Percentiles rank a stretch among this genome's conserved stretches.
phyloP scores from a whole-genome alignment of 345 rosid genomes.

The Syzygium grande region DNA sequence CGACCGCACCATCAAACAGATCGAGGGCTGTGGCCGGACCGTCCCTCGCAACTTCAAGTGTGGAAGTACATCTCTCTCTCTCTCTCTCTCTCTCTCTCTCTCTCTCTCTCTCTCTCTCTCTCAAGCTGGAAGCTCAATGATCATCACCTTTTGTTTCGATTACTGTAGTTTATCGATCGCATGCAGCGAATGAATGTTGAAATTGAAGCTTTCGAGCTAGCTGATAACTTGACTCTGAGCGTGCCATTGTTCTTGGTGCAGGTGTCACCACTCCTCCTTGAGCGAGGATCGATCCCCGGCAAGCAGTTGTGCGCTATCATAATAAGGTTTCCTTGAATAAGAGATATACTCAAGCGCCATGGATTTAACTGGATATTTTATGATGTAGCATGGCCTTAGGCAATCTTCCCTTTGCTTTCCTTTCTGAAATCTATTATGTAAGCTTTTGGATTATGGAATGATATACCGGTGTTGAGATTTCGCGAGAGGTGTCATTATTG shows the following conservation, averaged over 20 bases:
- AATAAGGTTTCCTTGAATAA: neutral
- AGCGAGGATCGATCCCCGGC: neutral
- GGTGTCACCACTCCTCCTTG: neutral
- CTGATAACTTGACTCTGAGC: neutral
- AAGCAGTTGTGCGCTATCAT: neutral
- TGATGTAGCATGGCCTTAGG: neutral
- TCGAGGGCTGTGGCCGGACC: slow-evolving; percentile 10
- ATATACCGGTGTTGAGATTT: neutral
- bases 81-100: neutral
- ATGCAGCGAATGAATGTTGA: neutral
- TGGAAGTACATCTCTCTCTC: slow-evolving; percentile 5
- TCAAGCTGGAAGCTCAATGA: neutral
- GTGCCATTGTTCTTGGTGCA: neutral
- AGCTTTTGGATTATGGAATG: neutral
- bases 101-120: neutral
- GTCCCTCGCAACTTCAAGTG: slow-evolving; percentile 19
- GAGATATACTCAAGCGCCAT: neutral
- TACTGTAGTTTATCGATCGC: neutral
- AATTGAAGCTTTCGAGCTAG: neutral
- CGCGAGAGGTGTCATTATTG: neutral
- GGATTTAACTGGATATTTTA: neutral
- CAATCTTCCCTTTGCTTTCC: neutral
- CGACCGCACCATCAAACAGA: neutral
- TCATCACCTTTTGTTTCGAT: neutral
- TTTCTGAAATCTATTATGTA: neutral